A percentile compares a stretch with the other conserved stretches of the same genome.
Evolutionary conservation across 768 basidiomycete genomes (phyloP).

Genomic region (Russula sp.): DNA sequence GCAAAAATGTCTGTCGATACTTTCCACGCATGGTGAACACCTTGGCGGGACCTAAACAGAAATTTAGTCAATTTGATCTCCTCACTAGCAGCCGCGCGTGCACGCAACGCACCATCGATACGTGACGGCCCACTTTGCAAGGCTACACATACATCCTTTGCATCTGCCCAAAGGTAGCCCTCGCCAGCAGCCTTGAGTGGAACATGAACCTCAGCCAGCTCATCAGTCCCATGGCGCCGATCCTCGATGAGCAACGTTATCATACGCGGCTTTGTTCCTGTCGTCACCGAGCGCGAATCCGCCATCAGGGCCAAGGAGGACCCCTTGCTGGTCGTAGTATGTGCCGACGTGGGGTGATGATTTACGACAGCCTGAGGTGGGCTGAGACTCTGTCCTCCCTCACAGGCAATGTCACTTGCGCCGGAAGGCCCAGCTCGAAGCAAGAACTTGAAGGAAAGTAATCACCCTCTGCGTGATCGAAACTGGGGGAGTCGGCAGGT

Average conservation of each 20-base stretch:
- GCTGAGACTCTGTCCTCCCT: constrained; percentile 10
- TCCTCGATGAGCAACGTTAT: constrained; percentile 70
- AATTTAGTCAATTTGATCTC: neutral
- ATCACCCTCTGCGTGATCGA: neutral
- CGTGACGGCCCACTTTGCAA: constrained; percentile 61
- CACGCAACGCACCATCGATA: constrained; percentile 66
- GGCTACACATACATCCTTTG: constrained; percentile 55
- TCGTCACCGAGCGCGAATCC: constrained; percentile 3
- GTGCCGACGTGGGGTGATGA: neutral
- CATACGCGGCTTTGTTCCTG: constrained; percentile 41
- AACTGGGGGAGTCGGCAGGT: neutral
- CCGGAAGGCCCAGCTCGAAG: constrained; percentile 5
- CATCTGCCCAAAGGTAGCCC: constrained; percentile 71
- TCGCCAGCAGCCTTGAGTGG: constrained; percentile 48
- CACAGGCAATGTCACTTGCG: neutral
- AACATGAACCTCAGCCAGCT: constrained; percentile 66
- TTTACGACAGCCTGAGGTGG: constrained; percentile 5
- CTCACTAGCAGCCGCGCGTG: too few species aligned
- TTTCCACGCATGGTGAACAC: constrained; percentile 28
- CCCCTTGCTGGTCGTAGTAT: constrained; percentile 3
- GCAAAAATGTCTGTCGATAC: constrained; percentile 26
- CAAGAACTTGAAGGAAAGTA: constrained; percentile 12
- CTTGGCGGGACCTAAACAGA: constrained; percentile 24
- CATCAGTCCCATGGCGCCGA: constrained; percentile 49
- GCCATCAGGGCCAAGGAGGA: constrained; percentile 1